Evolutionary conservation across 1,284 basidiomycete species (phyloP), one percentile per base, ranked within the genome.

Genomic region (Vanrija pseudolonga): DNA sequence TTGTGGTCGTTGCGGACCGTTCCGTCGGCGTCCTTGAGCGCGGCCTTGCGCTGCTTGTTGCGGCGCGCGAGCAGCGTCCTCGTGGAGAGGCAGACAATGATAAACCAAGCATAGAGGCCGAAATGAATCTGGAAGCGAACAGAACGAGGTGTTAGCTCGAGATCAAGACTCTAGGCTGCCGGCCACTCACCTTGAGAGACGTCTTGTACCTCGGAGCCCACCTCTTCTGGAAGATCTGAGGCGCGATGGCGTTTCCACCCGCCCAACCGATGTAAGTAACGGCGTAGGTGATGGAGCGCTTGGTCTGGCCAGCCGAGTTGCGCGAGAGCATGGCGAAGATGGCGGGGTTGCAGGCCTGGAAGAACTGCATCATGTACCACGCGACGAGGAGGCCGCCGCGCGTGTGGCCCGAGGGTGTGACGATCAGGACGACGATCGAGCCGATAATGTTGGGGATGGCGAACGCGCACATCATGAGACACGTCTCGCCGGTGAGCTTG

Each of bases 291-390:
- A 67, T 56, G 4, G 57, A 60, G 48, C 66, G 67, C 55, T 69
- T 69, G n/a, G 65, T 69, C 40, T 62, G 57, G 8, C 67, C 67
- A 19, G 65, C 64, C 3, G 52, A 50, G 54, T 69, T 68, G 6
- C 64, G 43, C 1, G 65, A 63, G 2, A 65, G 53, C 50, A 67
- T 50, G 32, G 53, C 40, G 50, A 61, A 66, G n/a, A 62, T 57
- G 2, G 55, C 49, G 9, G 67, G 65, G 28, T 66, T 56, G 46
- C 49, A 53, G 50, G 63, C 62, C 45, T 56, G 52, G 56, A 63
- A 65, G 45, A 47, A 55, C 44, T 69, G 67, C 65, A 67, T 64
- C 39, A 59, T n/a, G 53, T 64, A 62, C 51, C 62, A 65, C 2
- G 61, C 62, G 11, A 62, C 51, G 36, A 69, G 44, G 19, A 67